Percentiles rank a stretch among this genome's conserved stretches.
These are phyloP conservation scores for Solanum sparsipilum DNA, from an alignment of 257 asterid genomes.

Conservation along the genomic window DNA sequence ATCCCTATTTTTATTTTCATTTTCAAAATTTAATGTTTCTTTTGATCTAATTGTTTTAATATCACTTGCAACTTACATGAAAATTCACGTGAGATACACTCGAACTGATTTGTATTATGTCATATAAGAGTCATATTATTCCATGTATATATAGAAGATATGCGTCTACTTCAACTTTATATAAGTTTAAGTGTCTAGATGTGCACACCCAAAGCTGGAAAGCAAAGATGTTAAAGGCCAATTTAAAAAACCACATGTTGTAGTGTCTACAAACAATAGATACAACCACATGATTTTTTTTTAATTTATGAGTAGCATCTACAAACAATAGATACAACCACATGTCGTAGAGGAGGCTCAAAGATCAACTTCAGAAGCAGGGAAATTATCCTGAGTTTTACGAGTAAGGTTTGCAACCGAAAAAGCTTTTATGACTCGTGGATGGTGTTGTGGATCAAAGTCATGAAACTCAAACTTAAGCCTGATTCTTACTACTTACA, in stretches of 20 bases:
- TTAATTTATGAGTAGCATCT: neutral
- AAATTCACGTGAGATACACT: neutral
- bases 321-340: neutral
- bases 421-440: neutral
- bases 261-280: neutral
- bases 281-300: no score
- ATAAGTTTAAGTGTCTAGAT: neutral
- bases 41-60: neutral
- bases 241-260: no score
- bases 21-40: neutral
- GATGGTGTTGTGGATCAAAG: neutral
- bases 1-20: no score
- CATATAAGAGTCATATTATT: no score
- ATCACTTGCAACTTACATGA: neutral
- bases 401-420: neutral
- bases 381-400: neutral
- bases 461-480: neutral
- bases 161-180: neutral
- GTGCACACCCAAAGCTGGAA: neutral
- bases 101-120: neutral
- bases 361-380: neutral
- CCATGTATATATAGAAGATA: neutral
- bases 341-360: neutral
- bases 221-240: neutral
- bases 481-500: neutral